Conservation (phyloP, 345 rosid genomes). For the Eucalyptus guilfoylei region DNA sequence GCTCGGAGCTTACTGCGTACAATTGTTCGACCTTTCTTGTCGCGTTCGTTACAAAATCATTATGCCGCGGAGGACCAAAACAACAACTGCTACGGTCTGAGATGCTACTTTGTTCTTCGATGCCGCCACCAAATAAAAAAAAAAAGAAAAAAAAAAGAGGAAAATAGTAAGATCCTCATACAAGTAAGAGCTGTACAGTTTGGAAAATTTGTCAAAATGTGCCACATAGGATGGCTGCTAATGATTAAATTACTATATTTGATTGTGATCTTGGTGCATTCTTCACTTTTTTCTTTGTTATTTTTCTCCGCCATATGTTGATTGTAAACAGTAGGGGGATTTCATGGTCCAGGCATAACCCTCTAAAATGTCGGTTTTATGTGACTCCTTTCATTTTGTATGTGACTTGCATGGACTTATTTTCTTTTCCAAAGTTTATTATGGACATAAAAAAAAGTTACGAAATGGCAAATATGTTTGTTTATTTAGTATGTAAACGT, state of each 20-base stretch:
- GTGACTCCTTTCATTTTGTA: not conserved
- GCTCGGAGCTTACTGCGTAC: not conserved
- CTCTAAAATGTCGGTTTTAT: not conserved
- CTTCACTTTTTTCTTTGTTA: not conserved
- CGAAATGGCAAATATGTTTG: not conserved
- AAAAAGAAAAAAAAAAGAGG: too few species aligned
- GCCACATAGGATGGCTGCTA: rapidly evolving
- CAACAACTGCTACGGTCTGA: not conserved
- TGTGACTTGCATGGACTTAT: not conserved
- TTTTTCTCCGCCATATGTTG: not conserved
- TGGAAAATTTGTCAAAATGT: not conserved
- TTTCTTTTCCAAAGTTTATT: not conserved
- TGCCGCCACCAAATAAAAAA: not conserved
- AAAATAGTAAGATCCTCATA: not conserved
- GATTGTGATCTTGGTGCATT: not conserved
- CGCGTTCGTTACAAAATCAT: not conserved
- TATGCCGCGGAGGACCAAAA: not conserved
- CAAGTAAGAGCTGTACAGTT: not conserved
- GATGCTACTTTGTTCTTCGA: not conserved
- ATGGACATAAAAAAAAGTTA: too few species aligned
- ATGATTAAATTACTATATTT: too few species aligned
- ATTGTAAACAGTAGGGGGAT: not conserved
- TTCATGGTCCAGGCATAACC: not conserved
- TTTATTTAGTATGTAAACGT: not conserved
- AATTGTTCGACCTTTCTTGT: not conserved